Evolutionary conservation across 2,329 filamentous ascomycete genomes (phyloP).

Genomic region (Colletotrichum tropicicola): DNA sequence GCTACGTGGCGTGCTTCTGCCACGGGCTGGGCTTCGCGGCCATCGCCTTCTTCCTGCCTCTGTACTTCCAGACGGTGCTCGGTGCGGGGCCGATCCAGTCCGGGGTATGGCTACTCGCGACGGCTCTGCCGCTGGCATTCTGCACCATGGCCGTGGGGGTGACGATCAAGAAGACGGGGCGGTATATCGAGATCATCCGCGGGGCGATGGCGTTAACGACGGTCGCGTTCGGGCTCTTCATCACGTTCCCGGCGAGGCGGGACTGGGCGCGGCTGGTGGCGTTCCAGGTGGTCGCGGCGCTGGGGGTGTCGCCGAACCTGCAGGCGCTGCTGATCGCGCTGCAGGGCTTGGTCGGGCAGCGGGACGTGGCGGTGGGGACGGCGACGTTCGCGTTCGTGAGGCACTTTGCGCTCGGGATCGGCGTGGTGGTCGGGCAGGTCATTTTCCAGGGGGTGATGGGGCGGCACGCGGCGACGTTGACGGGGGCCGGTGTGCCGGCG

Average conservation of each 20-base stretch:
- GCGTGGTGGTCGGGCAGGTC: conserved; percentile 79
- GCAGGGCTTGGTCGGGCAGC: conserved; percentile 68
- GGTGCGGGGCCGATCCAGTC: conserved; percentile 74
- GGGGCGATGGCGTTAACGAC: conserved; percentile 66
- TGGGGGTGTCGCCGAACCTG: conserved; percentile 75
- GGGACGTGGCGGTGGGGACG: conserved; percentile 75
- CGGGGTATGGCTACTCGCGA: conserved; percentile 79
- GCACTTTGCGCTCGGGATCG: conserved; percentile 73
- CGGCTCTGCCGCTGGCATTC: conserved; percentile 73
- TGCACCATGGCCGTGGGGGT: conserved; percentile 66
- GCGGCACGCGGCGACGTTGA: conserved; percentile 58
- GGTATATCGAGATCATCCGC: conserved; percentile 70
- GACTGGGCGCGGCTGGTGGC: conserved; percentile 66
- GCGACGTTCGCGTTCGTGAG: conserved; percentile 74
- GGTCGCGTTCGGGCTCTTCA: conserved; percentile 71
- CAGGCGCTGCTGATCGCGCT: conserved; percentile 75
- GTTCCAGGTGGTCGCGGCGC: conserved; percentile 70
- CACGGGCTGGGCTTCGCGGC: conserved; percentile 84
- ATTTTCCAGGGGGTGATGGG: conserved; percentile 82
- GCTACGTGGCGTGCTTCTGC: conserved; percentile 72
- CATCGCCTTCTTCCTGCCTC: conserved; percentile 80
- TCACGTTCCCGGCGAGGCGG: conserved; percentile 65
- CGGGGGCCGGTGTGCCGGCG: conserved; percentile 54
- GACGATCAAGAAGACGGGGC: conserved; percentile 71
- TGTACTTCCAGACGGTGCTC: conserved; percentile 85